Evolutionary conservation across 2,329 filamentous ascomycete species (phyloP), one percentile per base, ranked within the genome.

Genomic region (Bipolaris oryzae): DNA sequence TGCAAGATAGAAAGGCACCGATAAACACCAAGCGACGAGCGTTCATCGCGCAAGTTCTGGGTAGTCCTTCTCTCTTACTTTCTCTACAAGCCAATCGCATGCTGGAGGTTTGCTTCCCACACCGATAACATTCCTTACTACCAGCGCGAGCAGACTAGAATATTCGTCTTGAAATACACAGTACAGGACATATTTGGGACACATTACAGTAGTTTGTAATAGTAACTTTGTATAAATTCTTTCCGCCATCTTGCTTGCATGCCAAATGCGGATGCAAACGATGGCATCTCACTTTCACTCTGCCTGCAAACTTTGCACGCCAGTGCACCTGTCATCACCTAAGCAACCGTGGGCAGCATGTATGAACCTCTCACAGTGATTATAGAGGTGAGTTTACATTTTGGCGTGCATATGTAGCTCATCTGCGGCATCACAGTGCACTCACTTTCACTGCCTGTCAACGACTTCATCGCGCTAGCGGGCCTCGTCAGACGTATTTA

Each of bases 371-470:
- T 3, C n/a, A 7, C 11, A 9, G n/a, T 31, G 5, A 44, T 11
- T 6, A 5, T 15, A n/a, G n/a, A 52, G 44, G 53, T 62, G 57
- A 63, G 45, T 50, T 23, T 23, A 31, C n/a, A 43, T 43, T 41
- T 25, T 31, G 28, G 28, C 23, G 16, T 15, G 34, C 23, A 16
- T 42, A 9, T 20, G 23, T 48, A 49, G 42, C 53, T 10, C 13
- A 25, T 16, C 11, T 39, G 25, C 20, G 7, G 34, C 45, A 54
- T 47, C n/a, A 18, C 46, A n/a, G 23, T 53, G 21, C 50, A 49
- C 49, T 66, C 63, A 60, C 63, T 43, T 55, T 60, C 61, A 63
- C 58, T 43, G 44, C 10, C 21, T 18, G 44, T 25, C 10, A 48
- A 42, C 37, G 7, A 15, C 47, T 49, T 35, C 44, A 38, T 11